These are phyloP conservation scores for Saksenaea vasiformis DNA, from an alignment of 371 early-diverging fungal genomes.

Conservation along the genomic window DNA sequence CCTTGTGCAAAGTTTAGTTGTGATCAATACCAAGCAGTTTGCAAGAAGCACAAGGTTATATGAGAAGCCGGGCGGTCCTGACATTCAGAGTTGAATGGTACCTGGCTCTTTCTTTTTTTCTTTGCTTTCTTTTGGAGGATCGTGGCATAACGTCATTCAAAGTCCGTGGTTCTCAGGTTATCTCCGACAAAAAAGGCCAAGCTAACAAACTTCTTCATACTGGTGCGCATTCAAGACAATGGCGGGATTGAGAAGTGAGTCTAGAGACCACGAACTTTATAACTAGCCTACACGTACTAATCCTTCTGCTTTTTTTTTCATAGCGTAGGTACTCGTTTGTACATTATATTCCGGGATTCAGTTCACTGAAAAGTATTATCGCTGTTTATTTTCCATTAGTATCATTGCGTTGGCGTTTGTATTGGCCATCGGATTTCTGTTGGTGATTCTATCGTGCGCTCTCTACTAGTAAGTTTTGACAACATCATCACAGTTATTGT, in stretches of 20 bases:
- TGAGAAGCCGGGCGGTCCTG: too few species aligned
- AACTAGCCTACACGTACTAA: background rate
- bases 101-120: background rate
- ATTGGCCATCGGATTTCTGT: conserved; percentile 85
- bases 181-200: background rate
- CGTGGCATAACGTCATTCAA: background rate
- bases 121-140: too few species aligned
- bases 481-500: background rate
- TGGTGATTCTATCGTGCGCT: conserved; percentile 92
- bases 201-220: background rate
- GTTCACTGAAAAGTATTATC: background rate
- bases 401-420: conserved; percentile 87
- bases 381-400: conserved; percentile 21
- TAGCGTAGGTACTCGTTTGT: conserved; percentile 7
- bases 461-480: conserved; percentile 69
- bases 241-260: conserved; percentile 17
- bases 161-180: background rate
- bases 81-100: background rate
- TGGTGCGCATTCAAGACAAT: conserved; percentile 7
- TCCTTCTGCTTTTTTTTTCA: background rate
- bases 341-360: background rate
- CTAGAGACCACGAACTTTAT: background rate
- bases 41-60: too few species aligned
- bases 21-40: too few species aligned
- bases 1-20: too few species aligned